Evolutionary conservation across 805 yeast genomes (phyloP).

Genomic region (Cyberlindnera mycetangii): DNA sequence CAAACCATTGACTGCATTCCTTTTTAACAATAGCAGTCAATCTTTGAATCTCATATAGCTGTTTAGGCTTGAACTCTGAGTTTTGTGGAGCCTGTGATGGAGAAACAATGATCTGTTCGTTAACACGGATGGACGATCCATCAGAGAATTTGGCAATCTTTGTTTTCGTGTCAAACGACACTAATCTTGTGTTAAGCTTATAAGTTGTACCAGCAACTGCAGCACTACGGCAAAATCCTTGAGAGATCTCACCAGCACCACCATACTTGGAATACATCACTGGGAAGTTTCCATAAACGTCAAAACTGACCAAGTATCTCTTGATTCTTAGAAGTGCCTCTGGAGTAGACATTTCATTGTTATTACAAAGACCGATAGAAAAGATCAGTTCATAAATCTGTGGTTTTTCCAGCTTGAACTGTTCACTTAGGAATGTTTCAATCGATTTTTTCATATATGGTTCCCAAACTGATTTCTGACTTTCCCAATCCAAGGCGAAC

Average conservation of each 20-base stretch:
- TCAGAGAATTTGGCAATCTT: slow-evolving; percentile 73
- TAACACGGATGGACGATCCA: slow-evolving; percentile 68
- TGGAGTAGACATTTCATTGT: slow-evolving; percentile 58
- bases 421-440: slow-evolving; percentile 52
- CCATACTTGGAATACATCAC: slow-evolving; percentile 90
- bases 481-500: slow-evolving; percentile 73
- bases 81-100: slow-evolving; percentile 60
- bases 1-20: slow-evolving; percentile 90
- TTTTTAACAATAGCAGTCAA: slow-evolving; percentile 80
- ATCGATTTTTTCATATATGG: slow-evolving; percentile 57
- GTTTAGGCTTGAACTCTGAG: slow-evolving; percentile 39
- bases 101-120: slow-evolving; percentile 75
- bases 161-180: slow-evolving; percentile 59
- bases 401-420: slow-evolving; percentile 67
- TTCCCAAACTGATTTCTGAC: slow-evolving; percentile 52
- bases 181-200: slow-evolving; percentile 68
- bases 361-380: slow-evolving; percentile 78
- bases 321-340: slow-evolving; percentile 79
- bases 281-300: slow-evolving; percentile 93
- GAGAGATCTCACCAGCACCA: slow-evolving; percentile 93
- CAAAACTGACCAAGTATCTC: slow-evolving; percentile 79
- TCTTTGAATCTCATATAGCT: slow-evolving; percentile 62
- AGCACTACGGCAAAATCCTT: slow-evolving; percentile 95
- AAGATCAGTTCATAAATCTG: slow-evolving; percentile 82
- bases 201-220: slow-evolving; percentile 98